These are phyloP conservation scores for Poronia punctata DNA, from an alignment of 495 filamentous ascomycete genomes.

Conservation along the genomic window DNA sequence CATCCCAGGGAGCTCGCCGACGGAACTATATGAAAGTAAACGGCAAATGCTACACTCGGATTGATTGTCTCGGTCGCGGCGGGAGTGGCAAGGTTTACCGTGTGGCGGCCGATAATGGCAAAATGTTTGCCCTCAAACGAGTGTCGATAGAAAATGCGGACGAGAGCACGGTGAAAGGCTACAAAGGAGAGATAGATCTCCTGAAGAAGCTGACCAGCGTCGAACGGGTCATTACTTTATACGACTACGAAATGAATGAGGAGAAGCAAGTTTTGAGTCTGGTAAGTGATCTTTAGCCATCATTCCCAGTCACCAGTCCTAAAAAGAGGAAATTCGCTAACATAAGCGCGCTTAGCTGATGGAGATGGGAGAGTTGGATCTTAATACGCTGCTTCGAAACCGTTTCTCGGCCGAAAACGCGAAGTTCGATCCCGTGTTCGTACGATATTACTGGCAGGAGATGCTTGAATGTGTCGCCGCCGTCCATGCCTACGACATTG, in stretches of 20 bases:
- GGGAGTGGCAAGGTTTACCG: slow-evolving; percentile 92
- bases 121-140: slow-evolving; percentile 87
- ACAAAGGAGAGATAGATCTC: slow-evolving; percentile 95
- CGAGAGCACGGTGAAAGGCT: slow-evolving; percentile 72
- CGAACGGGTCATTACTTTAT: slow-evolving; percentile 81
- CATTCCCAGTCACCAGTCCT: neutral
- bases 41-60: slow-evolving; percentile 78
- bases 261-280: slow-evolving; percentile 81
- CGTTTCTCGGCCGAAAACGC: slow-evolving; percentile 67
- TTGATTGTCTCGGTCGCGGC: slow-evolving; percentile 85
- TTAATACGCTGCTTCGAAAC: slow-evolving; percentile 72
- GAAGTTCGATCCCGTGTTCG: slow-evolving; percentile 76
- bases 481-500: slow-evolving; percentile 82
- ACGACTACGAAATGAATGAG: slow-evolving; percentile 88
- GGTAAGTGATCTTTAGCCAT: slow-evolving; percentile 37
- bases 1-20: slow-evolving; percentile 64
- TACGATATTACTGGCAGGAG: slow-evolving; percentile 97
- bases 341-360: too few relatives aligned
- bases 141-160: slow-evolving; percentile 89
- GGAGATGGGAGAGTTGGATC: slow-evolving; percentile 95
- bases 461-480: slow-evolving; percentile 94
- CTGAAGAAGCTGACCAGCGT: slow-evolving; percentile 73
- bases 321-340: too few relatives aligned
- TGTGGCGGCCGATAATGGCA: slow-evolving; percentile 93
- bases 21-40: slow-evolving; percentile 79